Conservation (phyloP, 1,139 yeast species). For the Lodderomyces beijingensis region DNA sequence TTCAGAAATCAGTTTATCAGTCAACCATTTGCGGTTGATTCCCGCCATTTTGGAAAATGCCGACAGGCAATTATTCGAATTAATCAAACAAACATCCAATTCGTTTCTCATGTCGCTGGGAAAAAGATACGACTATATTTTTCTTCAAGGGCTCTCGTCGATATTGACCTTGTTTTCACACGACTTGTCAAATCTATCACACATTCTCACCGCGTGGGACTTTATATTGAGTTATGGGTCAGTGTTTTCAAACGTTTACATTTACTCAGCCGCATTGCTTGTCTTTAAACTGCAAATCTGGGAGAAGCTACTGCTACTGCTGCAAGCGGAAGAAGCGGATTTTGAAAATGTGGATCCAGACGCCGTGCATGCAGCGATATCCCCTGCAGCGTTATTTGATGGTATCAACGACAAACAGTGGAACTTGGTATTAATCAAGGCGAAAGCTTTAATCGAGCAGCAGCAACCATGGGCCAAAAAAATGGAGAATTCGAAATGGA, state of each 20-base stretch:
- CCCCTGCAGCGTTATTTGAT: constrained; percentile 31
- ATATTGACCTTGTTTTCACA: constrained; percentile 78
- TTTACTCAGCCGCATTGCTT: constrained; percentile 53
- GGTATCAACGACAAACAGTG: constrained; percentile 29
- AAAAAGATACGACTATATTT: constrained; percentile 35
- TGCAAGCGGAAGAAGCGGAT: constrained; percentile 11
- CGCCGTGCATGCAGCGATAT: constrained; percentile 37
- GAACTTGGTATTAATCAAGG: constrained; percentile 30
- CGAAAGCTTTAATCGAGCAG: constrained; percentile 26
- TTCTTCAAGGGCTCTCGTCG: constrained; percentile 66
- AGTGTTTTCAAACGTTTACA: constrained; percentile 42
- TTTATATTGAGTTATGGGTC: constrained; percentile 48
- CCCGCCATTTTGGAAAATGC: constrained; percentile 53
- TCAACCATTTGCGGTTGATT: constrained; percentile 60
- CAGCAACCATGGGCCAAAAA: constrained; percentile 27
- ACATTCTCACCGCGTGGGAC: constrained; percentile 60
- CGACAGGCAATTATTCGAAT: constrained; percentile 49
- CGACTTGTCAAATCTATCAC: constrained; percentile 51
- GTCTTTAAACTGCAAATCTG: constrained; percentile 38
- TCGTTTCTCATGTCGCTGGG: constrained; percentile 26
- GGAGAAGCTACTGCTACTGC: constrained; percentile 18
- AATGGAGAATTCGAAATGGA: constrained; percentile 19
- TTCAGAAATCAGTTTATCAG: constrained; percentile 59
- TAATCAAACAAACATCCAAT: constrained; percentile 38
- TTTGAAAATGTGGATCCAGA: constrained; percentile 34